Evolutionary conservation across 441 rosid genomes (phyloP).

Genomic region (Gossypium davidsonii): DNA sequence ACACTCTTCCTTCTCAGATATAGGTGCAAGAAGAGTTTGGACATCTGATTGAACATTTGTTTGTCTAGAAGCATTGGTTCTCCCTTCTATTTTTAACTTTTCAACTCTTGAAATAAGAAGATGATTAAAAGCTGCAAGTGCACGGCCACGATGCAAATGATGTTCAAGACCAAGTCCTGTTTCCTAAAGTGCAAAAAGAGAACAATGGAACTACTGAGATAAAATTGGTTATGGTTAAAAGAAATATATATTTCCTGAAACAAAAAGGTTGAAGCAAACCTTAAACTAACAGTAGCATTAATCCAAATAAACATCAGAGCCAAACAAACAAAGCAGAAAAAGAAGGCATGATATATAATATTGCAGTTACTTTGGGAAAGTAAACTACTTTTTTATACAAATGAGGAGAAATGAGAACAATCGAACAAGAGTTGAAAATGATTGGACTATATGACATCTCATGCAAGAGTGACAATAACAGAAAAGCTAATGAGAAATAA

Average conservation of each 20-base stretch:
- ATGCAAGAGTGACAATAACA: neutral
- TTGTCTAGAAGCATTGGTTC: conserved; percentile 51
- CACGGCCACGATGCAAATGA: conserved; percentile 95
- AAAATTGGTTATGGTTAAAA: neutral
- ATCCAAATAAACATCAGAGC: neutral
- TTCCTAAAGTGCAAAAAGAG: conserved; percentile 48
- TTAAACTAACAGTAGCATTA: neutral
- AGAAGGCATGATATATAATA: neutral
- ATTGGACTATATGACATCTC: neutral
- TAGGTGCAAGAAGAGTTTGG: conserved; percentile 80
- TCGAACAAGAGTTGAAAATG: conserved; percentile 1
- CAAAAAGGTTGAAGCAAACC: neutral
- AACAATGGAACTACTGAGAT: neutral
- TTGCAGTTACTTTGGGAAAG: neutral
- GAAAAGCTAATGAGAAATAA: neutral
- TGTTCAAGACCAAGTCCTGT: conserved; percentile 87
- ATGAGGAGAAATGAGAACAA: neutral
- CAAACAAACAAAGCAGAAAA: neutral
- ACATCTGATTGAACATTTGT: conserved; percentile 81
- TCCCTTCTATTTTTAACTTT: conserved; percentile 62
- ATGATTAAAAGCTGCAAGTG: conserved; percentile 89
- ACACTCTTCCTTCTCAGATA: conserved; percentile 59
- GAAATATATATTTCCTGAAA: conserved; percentile 1
- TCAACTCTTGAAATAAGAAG: conserved; percentile 69
- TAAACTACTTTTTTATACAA: neutral